Conservation (phyloP, 352 stramenopile species). For the Phytophthora idaei region DNA sequence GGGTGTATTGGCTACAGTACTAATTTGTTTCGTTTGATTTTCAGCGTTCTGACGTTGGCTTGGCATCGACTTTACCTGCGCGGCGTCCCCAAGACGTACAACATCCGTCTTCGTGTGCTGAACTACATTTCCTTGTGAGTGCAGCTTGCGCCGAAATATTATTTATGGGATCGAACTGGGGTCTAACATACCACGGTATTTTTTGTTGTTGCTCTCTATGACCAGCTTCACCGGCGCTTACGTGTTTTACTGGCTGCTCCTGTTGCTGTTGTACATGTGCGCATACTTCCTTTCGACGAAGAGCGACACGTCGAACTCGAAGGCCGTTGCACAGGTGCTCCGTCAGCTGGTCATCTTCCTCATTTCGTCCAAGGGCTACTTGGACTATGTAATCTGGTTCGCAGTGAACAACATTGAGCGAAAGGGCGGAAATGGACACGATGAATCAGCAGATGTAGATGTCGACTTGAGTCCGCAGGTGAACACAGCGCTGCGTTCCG, state of each 20-base stretch:
- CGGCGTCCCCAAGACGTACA: constrained; percentile 89
- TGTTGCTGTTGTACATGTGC: constrained; percentile 90
- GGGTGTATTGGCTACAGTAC: neutral
- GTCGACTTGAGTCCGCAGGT: constrained; percentile 87
- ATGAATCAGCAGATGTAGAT: constrained; percentile 82
- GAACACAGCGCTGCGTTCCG: constrained; percentile 86
- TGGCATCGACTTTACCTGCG: constrained; percentile 86
- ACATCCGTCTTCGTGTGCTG: constrained; percentile 87
- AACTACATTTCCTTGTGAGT: constrained; percentile 90
- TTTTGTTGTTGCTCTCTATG: constrained; percentile 6
- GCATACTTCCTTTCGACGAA: constrained; percentile 88
- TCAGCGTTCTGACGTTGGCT: constrained; percentile 76
- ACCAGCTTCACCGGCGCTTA: constrained; percentile 83
- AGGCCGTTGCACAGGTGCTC: constrained; percentile 72
- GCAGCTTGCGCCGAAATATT: neutral
- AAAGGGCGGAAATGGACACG: constrained; percentile 44
- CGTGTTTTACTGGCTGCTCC: constrained; percentile 89
- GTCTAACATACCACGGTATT: constrained; percentile 2
- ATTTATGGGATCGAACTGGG: neutral
- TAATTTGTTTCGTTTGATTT: constrained; percentile 5
- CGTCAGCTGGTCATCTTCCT: constrained; percentile 86
- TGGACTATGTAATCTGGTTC: constrained; percentile 92
- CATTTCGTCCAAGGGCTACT: constrained; percentile 83
- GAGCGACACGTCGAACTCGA: constrained; percentile 59
- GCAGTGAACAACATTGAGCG: constrained; percentile 89